Evolutionary conservation across 805 yeast genomes (phyloP).

Genomic region (Barnettozyma wickerhamii): DNA sequence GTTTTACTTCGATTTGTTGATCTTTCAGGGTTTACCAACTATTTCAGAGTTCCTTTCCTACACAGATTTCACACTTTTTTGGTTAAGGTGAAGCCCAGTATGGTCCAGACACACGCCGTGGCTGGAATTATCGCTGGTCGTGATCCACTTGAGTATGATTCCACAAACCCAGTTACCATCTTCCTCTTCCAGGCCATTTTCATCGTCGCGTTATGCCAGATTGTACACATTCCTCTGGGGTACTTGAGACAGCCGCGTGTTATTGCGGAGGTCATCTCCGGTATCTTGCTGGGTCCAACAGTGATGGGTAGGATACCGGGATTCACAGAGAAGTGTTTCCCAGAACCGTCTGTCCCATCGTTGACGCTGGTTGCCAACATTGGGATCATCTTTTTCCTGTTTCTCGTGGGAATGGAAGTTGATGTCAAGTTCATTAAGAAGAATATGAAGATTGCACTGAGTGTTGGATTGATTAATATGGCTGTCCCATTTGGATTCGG

Average conservation of each 20-base stretch:
- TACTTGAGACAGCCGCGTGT: slow-evolving; percentile 71
- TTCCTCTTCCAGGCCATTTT: slow-evolving; percentile 67
- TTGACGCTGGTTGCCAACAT: slow-evolving; percentile 66
- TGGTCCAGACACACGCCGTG: slow-evolving; percentile 33
- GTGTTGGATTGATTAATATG: slow-evolving; percentile 70
- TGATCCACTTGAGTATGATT: slow-evolving; percentile 58
- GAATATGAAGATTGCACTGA: slow-evolving; percentile 54
- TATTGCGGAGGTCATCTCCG: slow-evolving; percentile 77
- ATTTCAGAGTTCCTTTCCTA: too few relatives aligned
- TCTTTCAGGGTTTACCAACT: too few relatives aligned
- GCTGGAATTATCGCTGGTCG: slow-evolving; percentile 72
- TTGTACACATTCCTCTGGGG: slow-evolving; percentile 56
- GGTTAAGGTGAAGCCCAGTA: too few relatives aligned
- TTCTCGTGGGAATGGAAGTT: slow-evolving; percentile 76
- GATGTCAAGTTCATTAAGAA: slow-evolving; percentile 61
- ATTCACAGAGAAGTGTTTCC: slow-evolving; percentile 63
- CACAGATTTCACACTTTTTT: too few relatives aligned
- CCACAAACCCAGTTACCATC: slow-evolving; percentile 59
- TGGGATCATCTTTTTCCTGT: slow-evolving; percentile 71
- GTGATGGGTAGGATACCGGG: slow-evolving; percentile 69
- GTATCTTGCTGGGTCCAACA: slow-evolving; percentile 71
- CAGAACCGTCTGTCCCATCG: slow-evolving; percentile 56
- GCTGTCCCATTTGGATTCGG: slow-evolving; percentile 80
- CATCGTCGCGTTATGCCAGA: slow-evolving; percentile 54
- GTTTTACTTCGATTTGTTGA: too few relatives aligned